Conservation (phyloP, 2,329 filamentous ascomycete species). For the Tolypocladium endophyticum region DNA sequence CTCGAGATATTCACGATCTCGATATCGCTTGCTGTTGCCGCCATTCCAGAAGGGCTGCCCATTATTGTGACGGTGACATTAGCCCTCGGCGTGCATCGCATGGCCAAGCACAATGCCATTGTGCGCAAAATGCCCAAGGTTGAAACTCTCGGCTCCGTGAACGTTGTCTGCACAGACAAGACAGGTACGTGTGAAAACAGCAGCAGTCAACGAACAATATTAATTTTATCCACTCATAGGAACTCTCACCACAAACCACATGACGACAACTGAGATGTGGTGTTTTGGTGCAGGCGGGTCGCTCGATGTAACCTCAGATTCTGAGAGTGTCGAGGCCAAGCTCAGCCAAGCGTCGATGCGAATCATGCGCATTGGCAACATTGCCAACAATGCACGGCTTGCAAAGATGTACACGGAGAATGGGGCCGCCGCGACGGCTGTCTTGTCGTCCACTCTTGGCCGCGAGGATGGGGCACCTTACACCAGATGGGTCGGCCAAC, state of each 20-base stretch:
- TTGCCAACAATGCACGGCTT: conserved; percentile 87
- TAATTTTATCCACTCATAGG: conserved; percentile 30
- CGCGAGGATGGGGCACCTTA: conserved; percentile 48
- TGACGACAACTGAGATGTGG: conserved; percentile 97
- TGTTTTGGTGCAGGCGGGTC: conserved; percentile 61
- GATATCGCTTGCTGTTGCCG: conserved; percentile 89
- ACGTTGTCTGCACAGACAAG: conserved; percentile 99
- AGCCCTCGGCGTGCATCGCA: conserved; percentile 86
- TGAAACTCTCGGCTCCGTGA: conserved; percentile 95
- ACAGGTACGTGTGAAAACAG: conserved; percentile 40
- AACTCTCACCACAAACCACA: conserved; percentile 93
- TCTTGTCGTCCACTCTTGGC: conserved; percentile 75
- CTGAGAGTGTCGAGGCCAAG: conserved; percentile 42
- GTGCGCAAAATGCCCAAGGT: conserved; percentile 93
- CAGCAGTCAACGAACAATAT: background rate
- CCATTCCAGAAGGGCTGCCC: conserved; percentile 89
- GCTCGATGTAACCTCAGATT: conserved; percentile 43
- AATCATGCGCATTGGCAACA: conserved; percentile 85
- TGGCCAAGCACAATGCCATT: conserved; percentile 92
- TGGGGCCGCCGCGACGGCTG: conserved; percentile 57
- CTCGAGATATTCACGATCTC: conserved; percentile 97
- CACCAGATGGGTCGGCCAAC: conserved; percentile 92
- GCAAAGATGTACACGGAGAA: conserved; percentile 62
- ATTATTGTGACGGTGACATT: conserved; percentile 98
- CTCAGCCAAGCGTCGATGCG: conserved; percentile 66